These are phyloP conservation scores for Biscogniauxia marginata DNA, from an alignment of 2,329 filamentous ascomycete genomes.

Conservation along the genomic window DNA sequence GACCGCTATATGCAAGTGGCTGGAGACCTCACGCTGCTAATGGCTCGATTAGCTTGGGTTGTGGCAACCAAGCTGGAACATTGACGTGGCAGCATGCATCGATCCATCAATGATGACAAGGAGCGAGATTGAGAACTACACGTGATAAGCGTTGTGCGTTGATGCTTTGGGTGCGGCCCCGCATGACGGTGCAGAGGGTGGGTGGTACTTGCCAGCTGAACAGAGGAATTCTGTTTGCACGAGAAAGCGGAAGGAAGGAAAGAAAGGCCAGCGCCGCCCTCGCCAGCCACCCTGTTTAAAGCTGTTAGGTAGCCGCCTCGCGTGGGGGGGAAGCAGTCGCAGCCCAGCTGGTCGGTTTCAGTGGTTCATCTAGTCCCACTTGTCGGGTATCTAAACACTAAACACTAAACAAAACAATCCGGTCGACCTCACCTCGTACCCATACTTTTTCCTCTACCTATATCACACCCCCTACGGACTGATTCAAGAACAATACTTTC, in stretches of 20 bases:
- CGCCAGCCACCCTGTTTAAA: slow-evolving; percentile 1
- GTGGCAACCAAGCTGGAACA: background rate
- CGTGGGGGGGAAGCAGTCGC: background rate
- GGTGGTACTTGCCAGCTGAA: background rate
- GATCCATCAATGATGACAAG: background rate
- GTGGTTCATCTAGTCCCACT: background rate
- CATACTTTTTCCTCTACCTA: background rate
- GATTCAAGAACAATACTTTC: slow-evolving; percentile 10
- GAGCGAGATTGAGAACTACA: background rate
- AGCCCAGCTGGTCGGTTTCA: background rate
- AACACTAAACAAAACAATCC: slow-evolving; percentile 9
- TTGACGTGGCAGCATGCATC: slow-evolving; percentile 1
- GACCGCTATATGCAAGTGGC: background rate
- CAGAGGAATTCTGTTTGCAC: background rate
- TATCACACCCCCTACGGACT: slow-evolving; percentile 4
- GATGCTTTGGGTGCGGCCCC: background rate
- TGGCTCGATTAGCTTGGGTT: background rate
- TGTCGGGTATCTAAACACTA: slow-evolving; percentile 8
- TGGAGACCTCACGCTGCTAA: background rate
- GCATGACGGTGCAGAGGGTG: background rate
- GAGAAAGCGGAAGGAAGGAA: background rate
- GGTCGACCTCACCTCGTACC: slow-evolving; percentile 5
- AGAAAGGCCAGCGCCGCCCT: too few relatives aligned
- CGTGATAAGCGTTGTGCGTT: background rate
- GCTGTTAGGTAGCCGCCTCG: slow-evolving; percentile 1